Conservation (phyloP, 1,284 basidiomycete species). For the Rugosomyces carneus region DNA sequence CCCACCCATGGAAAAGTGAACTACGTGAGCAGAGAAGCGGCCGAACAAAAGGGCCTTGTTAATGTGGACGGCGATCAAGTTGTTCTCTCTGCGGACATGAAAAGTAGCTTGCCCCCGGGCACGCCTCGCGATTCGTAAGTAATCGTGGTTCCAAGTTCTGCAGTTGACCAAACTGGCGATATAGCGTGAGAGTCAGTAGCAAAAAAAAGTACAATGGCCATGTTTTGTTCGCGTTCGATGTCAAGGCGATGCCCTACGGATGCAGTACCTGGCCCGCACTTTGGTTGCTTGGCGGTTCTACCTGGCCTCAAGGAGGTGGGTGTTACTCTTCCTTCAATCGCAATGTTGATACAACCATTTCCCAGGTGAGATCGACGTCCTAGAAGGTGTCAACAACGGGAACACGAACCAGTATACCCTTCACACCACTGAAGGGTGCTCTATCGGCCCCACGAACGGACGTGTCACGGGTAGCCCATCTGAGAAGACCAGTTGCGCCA, state of each 20-base stretch:
- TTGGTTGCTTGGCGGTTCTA: conserved; percentile 48
- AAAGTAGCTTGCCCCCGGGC: conserved; percentile 44
- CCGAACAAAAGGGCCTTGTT: conserved; percentile 45
- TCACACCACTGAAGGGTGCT: conserved; percentile 56
- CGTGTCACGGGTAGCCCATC: neutral
- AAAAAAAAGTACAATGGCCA: conserved; percentile 58
- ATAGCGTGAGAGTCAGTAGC: conserved; percentile 67
- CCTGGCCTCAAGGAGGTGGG: conserved; percentile 64
- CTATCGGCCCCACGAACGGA: conserved; percentile 23
- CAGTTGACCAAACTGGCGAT: neutral
- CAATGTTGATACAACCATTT: neutral
- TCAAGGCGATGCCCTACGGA: conserved; percentile 69
- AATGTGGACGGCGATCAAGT: conserved; percentile 47
- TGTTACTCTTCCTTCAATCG: neutral
- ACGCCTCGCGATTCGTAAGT: conserved; percentile 63
- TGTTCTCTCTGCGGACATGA: conserved; percentile 60
- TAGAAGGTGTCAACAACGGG: conserved; percentile 63
- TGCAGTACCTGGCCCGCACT: conserved; percentile 82
- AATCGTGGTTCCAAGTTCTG: neutral
- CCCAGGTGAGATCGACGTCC: conserved; percentile 61
- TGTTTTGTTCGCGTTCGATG: conserved; percentile 76
- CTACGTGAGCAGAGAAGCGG: conserved; percentile 42
- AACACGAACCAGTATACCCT: conserved; percentile 64
- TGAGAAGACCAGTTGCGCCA: conserved; percentile 29
- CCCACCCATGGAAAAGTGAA: conserved; percentile 63